These are phyloP conservation scores for Globisporangium camurandrum DNA, from an alignment of 352 stramenopile species.

Conservation along the genomic window DNA sequence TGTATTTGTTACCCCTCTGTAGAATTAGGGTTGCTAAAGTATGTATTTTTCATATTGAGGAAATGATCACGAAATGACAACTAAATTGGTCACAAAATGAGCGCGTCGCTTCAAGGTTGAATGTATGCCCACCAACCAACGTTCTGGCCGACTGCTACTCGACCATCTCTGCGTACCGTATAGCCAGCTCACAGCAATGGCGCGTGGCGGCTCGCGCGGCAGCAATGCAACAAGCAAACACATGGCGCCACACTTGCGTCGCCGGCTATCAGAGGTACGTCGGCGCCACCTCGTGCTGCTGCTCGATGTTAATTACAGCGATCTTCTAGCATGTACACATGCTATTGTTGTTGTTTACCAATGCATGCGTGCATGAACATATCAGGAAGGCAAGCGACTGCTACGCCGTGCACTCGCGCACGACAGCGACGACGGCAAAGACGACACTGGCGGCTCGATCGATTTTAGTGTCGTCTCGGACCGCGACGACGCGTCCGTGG, in stretches of 20 bases:
- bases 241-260: conserved; percentile 20
- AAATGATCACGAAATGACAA: too few relatives aligned
- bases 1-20: too few relatives aligned
- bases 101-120: too few relatives aligned
- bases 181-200: conserved; percentile 2
- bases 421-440: conserved; percentile 30
- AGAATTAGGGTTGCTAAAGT: too few relatives aligned
- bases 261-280: conserved; percentile 23
- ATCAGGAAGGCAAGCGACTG: conserved; percentile 42
- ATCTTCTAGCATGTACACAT: neutral
- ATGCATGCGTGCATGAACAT: neutral
- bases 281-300: neutral
- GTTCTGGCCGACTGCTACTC: neutral
- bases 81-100: too few relatives aligned
- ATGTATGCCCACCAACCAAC: neutral
- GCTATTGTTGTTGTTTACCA: neutral
- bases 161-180: too few relatives aligned
- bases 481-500: conserved; percentile 36
- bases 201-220: neutral
- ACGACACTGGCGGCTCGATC: conserved; percentile 17
- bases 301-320: neutral
- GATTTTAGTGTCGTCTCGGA: conserved; percentile 32
- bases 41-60: too few relatives aligned
- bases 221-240: conserved; percentile 13
- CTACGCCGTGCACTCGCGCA: conserved; percentile 41